These are phyloP conservation scores for Talaromyces sp. DNA, from an alignment of 2,329 filamentous ascomycete genomes.

Conservation along the genomic window DNA sequence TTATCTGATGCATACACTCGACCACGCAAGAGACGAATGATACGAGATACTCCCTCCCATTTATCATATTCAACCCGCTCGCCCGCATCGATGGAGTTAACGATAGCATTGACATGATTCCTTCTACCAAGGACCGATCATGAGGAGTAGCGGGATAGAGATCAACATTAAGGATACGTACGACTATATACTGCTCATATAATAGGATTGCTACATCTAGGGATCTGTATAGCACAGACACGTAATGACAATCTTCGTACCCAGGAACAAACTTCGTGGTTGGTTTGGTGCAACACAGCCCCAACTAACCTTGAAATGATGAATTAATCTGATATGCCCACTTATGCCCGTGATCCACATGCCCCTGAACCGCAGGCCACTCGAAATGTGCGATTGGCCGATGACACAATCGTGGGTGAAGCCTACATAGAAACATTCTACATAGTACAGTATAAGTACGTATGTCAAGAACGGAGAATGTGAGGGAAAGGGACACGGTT, in stretches of 20 bases:
- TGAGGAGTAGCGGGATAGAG: not conserved
- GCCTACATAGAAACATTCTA: not conserved
- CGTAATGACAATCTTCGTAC: constrained; percentile 2
- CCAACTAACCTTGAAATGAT: not conserved
- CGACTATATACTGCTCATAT: not conserved
- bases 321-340: not conserved
- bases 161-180: not conserved
- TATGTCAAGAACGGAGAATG: not conserved
- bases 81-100: constrained; percentile 2
- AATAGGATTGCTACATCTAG: not conserved
- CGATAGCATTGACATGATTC: not conserved
- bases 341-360: not conserved
- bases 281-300: not conserved
- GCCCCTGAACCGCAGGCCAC: not conserved
- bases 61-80: not conserved
- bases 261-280: not conserved
- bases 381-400: not conserved
- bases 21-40: constrained; percentile 11
- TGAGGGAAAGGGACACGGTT: not conserved
- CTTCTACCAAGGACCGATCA: not conserved
- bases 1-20: constrained; percentile 5
- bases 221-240: not conserved
- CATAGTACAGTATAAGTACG: too few species aligned
- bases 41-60: not conserved
- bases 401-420: not conserved